A percentile compares a stretch with the other conserved stretches of the same genome.
These are phyloP conservation scores for Barnettozyma botsteinii DNA, from an alignment of 805 yeast genomes.

Conservation along the genomic window DNA sequence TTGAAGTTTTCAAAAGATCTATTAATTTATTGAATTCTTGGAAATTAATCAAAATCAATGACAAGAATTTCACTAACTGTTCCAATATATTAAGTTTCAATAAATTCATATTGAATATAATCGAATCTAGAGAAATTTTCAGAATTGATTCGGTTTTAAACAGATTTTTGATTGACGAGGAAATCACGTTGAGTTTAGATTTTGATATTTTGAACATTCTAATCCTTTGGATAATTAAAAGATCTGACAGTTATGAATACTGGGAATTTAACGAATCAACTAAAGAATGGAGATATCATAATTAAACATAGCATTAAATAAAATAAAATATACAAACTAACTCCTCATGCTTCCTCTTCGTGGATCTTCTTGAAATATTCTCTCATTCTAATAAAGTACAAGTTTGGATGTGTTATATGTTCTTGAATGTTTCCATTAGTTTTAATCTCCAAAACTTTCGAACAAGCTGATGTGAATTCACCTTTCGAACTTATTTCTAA, in stretches of 20 bases:
- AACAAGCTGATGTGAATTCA: slow-evolving; percentile 82
- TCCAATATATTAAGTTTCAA: not conserved
- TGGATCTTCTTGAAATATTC: slow-evolving; percentile 39
- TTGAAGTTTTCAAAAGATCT: slow-evolving; percentile 24
- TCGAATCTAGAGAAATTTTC: not conserved
- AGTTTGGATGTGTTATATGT: slow-evolving; percentile 72
- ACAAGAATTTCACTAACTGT: not conserved
- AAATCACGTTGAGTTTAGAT: not conserved
- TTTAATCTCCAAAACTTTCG: slow-evolving; percentile 77
- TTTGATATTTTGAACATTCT: not conserved
- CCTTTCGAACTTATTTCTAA: slow-evolving; percentile 61
- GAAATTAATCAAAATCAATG: slow-evolving; percentile 17
- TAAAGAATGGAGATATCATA: not conserved
- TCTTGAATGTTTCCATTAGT: slow-evolving; percentile 40
- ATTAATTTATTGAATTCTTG: slow-evolving; percentile 20
- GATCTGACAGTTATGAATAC: not conserved
- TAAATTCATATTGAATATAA: not conserved
- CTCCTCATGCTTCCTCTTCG: not conserved
- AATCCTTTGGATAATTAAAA: slow-evolving; percentile 1
- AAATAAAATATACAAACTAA: too few species aligned
- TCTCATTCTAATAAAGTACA: slow-evolving; percentile 75
- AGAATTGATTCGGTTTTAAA: not conserved
- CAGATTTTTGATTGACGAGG: not conserved
- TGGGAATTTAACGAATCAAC: not conserved
- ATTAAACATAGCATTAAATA: too few species aligned